Evolutionary conservation across 2,329 filamentous ascomycete species (phyloP).

Genomic region (Coccinonectria pachysandricola): DNA sequence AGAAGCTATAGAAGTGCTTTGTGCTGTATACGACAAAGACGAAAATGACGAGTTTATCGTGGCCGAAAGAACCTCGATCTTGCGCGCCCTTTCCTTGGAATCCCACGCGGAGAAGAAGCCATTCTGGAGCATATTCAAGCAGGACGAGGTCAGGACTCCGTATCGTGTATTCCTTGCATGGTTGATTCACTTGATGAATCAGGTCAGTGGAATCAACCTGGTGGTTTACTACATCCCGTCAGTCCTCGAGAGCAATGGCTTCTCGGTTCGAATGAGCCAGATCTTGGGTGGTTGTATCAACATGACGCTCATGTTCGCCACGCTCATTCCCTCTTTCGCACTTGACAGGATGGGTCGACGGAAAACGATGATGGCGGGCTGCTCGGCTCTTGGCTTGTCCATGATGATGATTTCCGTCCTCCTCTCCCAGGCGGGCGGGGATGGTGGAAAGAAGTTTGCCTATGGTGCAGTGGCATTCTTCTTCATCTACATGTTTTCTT

Average conservation of each 20-base stretch:
- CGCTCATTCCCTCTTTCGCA: slow-evolving; percentile 22
- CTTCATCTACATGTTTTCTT: slow-evolving; percentile 18
- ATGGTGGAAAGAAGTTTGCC: slow-evolving; percentile 2
- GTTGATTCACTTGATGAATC: slow-evolving; percentile 39
- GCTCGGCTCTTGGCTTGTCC: slow-evolving; percentile 19
- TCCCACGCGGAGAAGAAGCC: slow-evolving; percentile 21
- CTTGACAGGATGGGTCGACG: slow-evolving; percentile 26
- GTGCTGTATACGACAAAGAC: slow-evolving; percentile 28
- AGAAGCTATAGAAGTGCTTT: slow-evolving; percentile 24
- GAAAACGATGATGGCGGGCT: slow-evolving; percentile 30
- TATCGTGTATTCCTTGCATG: slow-evolving; percentile 35
- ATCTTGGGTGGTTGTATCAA: slow-evolving; percentile 24
- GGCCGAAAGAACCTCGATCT: slow-evolving; percentile 25
- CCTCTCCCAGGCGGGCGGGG: slow-evolving; percentile 10
- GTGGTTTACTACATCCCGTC: slow-evolving; percentile 25
- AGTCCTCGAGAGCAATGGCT: slow-evolving; percentile 21
- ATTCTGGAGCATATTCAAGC: slow-evolving; percentile 30
- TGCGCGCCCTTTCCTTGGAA: slow-evolving; percentile 29
- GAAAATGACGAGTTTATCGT: slow-evolving; percentile 23
- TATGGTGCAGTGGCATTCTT: slow-evolving; percentile 26
- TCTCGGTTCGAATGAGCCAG: slow-evolving; percentile 16
- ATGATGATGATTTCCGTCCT: slow-evolving; percentile 29
- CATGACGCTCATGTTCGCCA: slow-evolving; percentile 27
- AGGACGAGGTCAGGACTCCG: slow-evolving; percentile 31
- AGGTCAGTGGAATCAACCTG: slow-evolving; percentile 35